Base-by-base conservation (phyloP, 805 yeast genomes). In the Yamadazyma paraphyllophila region DNA sequence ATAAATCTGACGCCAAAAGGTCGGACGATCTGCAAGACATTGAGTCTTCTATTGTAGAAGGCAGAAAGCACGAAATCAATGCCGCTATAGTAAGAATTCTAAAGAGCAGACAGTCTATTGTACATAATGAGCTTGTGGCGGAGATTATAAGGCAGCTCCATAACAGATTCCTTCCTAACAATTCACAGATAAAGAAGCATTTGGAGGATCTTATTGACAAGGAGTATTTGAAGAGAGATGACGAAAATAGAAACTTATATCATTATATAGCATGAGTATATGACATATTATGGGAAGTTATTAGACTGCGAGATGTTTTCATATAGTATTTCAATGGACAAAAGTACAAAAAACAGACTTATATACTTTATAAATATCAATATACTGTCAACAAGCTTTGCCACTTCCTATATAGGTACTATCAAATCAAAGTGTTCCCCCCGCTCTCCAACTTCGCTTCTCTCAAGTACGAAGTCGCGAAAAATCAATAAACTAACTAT, bases 41-140 rank as follows among this genome's bases (percentile, higher is more conserved):
- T 0, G 66, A 82, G 60, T 74, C 74, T n/a, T 66, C 71, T 31
- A 70, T 88, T 26, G 74, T 76, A 33, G 83, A 78, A 53, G 81
- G 88, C 4, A 73, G 96, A 46, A 74, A 80, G 47, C 73, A 75
- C 45, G 87, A 83, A 56, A 70, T 85, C 2, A 94, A 88, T 59
- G 96, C 97, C 1, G 94, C 95, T 0, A 77, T 90, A 45, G 96
- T 90, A 4, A 74, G 97, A 42, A 80, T 84, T n/a, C 83, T 90
- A 92, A 90, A 90, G 65, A 76, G 88, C 1, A 69, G 90, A 29
- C 83, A 81, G 53, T 64, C 73, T 0, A 54, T 84, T 44, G 69
- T 62, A 20, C 92, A 86, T 59, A 81, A 80, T 53, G 83, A 83
- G 33, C 69, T 90, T 43, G 68, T 87, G n/a, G 77, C 74, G 29